These are phyloP conservation scores for Yamadazyma jaroonii DNA, from an alignment of 1,139 yeast genomes.

Conservation along the genomic window DNA sequence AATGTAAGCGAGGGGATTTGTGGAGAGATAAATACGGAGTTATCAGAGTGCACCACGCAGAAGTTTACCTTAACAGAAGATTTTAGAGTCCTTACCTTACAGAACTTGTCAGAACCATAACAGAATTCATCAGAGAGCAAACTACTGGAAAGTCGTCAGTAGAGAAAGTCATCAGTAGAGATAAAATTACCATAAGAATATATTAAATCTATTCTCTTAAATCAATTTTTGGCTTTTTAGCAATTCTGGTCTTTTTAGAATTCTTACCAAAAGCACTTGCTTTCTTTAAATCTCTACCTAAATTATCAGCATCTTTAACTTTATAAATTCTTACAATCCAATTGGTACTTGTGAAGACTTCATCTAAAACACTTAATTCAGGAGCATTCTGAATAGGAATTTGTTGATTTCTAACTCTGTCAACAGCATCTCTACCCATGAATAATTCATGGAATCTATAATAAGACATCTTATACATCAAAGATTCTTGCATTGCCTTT, in stretches of 20 bases:
- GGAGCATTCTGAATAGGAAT: slow-evolving; percentile 59
- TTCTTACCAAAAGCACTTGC: slow-evolving; percentile 46
- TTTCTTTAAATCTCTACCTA: slow-evolving; percentile 70
- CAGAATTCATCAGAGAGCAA: no score
- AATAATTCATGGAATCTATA: slow-evolving; percentile 78
- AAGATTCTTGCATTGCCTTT: slow-evolving; percentile 77
- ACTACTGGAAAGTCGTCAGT: no score
- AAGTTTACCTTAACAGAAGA: no score
- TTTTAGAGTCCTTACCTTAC: no score
- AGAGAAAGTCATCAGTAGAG: no score
- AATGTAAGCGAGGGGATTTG: no score
- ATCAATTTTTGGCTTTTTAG: slow-evolving; percentile 55
- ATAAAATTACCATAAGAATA: no score
- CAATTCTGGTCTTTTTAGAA: slow-evolving; percentile 42
- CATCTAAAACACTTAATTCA: slow-evolving; percentile 76
- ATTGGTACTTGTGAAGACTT: slow-evolving; percentile 92
- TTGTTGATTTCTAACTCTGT: slow-evolving; percentile 85
- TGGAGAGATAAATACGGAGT: no score
- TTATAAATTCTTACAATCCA: slow-evolving; percentile 96
- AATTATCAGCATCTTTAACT: slow-evolving; percentile 83
- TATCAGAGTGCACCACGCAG: no score
- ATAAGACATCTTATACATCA: slow-evolving; percentile 95
- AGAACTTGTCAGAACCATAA: no score
- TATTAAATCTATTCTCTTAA: slow-evolving; percentile 39
- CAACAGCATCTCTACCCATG: slow-evolving; percentile 66